Evolutionary conservation across 2,329 filamentous ascomycete genomes (phyloP).

Genomic region (Fusarium denticulatum): DNA sequence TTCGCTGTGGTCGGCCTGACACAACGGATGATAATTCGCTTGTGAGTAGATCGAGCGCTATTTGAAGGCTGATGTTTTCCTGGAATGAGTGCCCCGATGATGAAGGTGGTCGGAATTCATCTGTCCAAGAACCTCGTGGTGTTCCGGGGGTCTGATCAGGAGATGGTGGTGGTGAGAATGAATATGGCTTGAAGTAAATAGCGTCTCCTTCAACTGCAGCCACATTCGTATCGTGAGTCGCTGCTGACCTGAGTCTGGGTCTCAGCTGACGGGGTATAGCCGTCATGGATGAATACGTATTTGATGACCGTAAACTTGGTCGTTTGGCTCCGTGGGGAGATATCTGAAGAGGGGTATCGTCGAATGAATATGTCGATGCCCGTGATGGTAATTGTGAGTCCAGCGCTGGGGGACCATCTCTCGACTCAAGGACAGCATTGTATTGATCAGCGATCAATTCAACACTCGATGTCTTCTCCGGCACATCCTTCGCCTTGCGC

Average conservation of each 20-base stretch:
- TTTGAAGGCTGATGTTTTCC: constrained; percentile 58
- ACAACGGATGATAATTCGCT: constrained; percentile 59
- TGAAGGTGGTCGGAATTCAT: constrained; percentile 22
- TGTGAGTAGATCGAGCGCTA: constrained; percentile 61
- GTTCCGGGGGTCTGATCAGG: constrained; percentile 35
- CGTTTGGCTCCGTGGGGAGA: constrained; percentile 18
- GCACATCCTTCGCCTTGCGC: constrained; percentile 32
- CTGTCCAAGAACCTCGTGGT: constrained; percentile 15
- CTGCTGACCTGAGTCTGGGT: constrained; percentile 45
- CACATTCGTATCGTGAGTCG: constrained; percentile 58
- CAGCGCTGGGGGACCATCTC: constrained; percentile 48
- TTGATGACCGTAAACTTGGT: constrained; percentile 15
- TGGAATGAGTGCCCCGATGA: constrained; percentile 32
- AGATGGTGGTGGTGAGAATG: constrained; percentile 52
- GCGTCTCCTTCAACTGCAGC: constrained; percentile 59
- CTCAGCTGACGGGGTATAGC: constrained; percentile 31
- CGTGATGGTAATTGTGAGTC: constrained; percentile 43
- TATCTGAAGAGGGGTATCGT: constrained; percentile 28
- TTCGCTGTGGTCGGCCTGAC: constrained; percentile 38
- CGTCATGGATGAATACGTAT: constrained; percentile 36
- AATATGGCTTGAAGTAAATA: constrained; percentile 58
- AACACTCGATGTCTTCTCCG: constrained; percentile 53
- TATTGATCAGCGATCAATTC: constrained; percentile 64
- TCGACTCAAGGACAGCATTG: constrained; percentile 54
- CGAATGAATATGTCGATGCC: constrained; percentile 10